Percentiles rank a stretch among this genome's conserved stretches.
phyloP scores from a whole-genome alignment of 148 eudicot species.

The Cornus kousa region DNA sequence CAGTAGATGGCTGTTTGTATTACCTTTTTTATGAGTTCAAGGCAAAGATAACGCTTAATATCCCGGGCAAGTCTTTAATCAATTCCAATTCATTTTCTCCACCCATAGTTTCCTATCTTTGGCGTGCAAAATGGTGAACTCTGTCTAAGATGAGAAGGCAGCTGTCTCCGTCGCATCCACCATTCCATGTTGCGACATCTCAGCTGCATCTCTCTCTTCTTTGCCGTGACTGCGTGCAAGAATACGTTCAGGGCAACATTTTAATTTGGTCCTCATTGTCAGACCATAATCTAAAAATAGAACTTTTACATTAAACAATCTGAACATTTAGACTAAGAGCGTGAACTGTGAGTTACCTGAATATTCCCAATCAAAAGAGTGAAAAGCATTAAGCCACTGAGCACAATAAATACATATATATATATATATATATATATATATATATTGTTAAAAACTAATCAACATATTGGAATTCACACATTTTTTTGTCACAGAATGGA shows the following conservation, averaged over 20 bases:
- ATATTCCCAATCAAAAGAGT: conserved; percentile 39
- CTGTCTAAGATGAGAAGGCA: conserved; percentile 69
- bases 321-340: too few species aligned
- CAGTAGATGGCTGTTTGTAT: neutral
- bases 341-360: conserved; percentile 21
- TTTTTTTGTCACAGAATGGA: neutral
- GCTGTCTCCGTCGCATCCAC: conserved; percentile 91
- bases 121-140: conserved; percentile 77
- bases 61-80: conserved; percentile 90
- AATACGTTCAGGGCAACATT: conserved; percentile 39
- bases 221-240: conserved; percentile 77
- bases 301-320: too few species aligned
- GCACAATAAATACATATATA: conserved; percentile 13
- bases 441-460: too few species aligned
- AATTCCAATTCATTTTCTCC: conserved; percentile 85
- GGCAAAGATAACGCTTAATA: conserved; percentile 86
- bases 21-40: conserved; percentile 78
- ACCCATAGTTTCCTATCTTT: conserved; percentile 72
- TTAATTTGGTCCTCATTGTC: too few species aligned
- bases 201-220: conserved; percentile 72
- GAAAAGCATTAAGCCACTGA: conserved; percentile 34
- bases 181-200: conserved; percentile 84
- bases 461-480: too few species aligned
- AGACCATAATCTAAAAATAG: too few species aligned
- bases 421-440: too few species aligned